Conservation (phyloP, 78 protist genomes). For the Isochrysis galbana region DNA sequence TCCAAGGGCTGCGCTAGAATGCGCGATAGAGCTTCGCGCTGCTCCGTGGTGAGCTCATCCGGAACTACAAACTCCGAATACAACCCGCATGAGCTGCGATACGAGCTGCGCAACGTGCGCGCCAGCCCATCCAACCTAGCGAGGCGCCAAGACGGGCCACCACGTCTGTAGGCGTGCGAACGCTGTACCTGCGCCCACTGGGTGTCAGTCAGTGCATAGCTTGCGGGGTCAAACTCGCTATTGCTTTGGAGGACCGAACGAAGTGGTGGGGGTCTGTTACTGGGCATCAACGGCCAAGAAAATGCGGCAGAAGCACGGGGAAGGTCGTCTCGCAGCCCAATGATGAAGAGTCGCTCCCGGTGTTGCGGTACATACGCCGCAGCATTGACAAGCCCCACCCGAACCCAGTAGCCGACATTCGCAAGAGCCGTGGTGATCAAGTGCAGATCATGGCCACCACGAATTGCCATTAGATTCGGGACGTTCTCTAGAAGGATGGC, state of each 20-base stretch:
- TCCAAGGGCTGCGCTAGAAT: not conserved
- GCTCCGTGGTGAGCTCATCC: no score
- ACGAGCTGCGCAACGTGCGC: not conserved
- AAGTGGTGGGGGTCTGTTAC: not conserved
- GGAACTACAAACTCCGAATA: not conserved
- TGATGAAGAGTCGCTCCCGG: not conserved
- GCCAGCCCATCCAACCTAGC: not conserved
- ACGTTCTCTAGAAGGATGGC: not conserved
- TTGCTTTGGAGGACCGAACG: not conserved
- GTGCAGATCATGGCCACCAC: not conserved
- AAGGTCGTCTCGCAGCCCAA: not conserved
- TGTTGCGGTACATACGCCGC: slow-evolving; percentile 11
- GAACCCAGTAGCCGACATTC: not conserved
- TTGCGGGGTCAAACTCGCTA: not conserved
- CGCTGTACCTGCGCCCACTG: not conserved
- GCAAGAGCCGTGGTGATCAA: not conserved
- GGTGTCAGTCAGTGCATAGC: not conserved
- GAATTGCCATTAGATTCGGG: not conserved
- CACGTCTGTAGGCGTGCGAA: not conserved
- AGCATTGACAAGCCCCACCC: not conserved
- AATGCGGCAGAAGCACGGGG: not conserved
- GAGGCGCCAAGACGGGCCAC: not conserved
- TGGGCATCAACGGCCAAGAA: not conserved
- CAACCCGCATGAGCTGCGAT: not conserved
- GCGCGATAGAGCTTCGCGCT: no score